Percentiles rank a stretch among this genome's conserved stretches.
These are phyloP conservation scores for Olyra latifolia DNA, from an alignment of 176 grass and related monocot genomes.

Conservation along the genomic window DNA sequence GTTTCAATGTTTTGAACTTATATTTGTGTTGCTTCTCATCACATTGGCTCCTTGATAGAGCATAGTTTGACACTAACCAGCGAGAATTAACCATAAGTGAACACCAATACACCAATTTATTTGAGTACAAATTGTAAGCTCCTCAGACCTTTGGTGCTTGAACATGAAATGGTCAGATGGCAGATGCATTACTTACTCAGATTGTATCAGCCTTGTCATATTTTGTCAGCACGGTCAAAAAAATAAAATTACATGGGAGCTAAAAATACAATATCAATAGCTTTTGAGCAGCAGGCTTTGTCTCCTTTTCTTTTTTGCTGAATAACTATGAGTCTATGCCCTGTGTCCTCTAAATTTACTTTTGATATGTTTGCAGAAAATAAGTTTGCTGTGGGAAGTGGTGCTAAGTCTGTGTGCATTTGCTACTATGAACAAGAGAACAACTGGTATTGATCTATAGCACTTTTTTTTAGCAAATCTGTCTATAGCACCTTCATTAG, in stretches of 20 bases:
- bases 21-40: slow-evolving; percentile 3
- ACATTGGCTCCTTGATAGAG: background rate
- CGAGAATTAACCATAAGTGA: background rate
- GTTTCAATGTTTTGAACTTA: background rate
- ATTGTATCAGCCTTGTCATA: background rate
- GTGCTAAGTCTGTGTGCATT: slow-evolving; percentile 94
- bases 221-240: slow-evolving; percentile 5
- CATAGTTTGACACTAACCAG: background rate
- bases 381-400: slow-evolving; percentile 99
- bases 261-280: background rate
- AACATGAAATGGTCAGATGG: background rate
- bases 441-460: slow-evolving; percentile 69
- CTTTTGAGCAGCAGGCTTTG: background rate
- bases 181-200: background rate
- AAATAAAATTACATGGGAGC: background rate
- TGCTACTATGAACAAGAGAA: slow-evolving; percentile 98
- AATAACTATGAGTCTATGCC: background rate
- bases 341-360: background rate
- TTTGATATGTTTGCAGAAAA: slow-evolving; percentile 73
- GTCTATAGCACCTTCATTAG: slow-evolving; percentile 1
- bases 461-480: too few species aligned
- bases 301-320: background rate
- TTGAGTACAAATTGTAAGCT: background rate
- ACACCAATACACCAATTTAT: background rate
- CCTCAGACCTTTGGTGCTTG: slow-evolving; percentile 1